Conservation (phyloP, 2,329 filamentous ascomycete species). For the Phyllosticta capitalensis region DNA sequence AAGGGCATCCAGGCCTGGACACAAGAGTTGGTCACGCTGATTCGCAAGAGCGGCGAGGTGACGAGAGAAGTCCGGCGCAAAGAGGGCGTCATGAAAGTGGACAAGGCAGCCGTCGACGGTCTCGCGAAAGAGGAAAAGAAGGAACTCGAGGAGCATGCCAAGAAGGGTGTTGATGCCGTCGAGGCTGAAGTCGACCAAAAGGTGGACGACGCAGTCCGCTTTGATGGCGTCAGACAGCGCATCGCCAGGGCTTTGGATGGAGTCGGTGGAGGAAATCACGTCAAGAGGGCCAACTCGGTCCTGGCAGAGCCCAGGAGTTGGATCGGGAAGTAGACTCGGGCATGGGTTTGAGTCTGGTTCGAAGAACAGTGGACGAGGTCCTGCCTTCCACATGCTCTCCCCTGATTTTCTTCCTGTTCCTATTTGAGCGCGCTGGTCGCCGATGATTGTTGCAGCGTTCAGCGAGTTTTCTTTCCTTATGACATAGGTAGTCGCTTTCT, state of each 20-base stretch:
- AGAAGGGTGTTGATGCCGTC: background rate
- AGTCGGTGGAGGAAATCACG: background rate
- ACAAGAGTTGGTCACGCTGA: background rate
- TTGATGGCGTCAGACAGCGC: background rate
- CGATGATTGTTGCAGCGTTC: background rate
- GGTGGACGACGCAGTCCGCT: background rate
- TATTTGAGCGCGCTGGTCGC: background rate
- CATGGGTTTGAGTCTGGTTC: background rate
- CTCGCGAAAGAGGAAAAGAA: background rate
- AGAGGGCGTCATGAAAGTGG: conserved; percentile 30
- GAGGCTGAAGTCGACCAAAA: background rate
- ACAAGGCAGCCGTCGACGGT: background rate
- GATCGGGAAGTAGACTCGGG: background rate
- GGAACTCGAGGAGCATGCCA: background rate
- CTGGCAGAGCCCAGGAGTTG: background rate
- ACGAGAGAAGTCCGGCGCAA: conserved; percentile 42
- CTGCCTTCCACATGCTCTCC: background rate
- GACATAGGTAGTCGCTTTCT: background rate
- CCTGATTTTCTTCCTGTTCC: background rate
- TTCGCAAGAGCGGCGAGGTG: conserved; percentile 23
- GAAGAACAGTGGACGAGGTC: too few species aligned
- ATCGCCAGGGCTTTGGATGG: background rate
- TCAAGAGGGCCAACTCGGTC: background rate
- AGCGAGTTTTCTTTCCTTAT: background rate
- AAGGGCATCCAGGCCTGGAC: background rate